Evolutionary conservation across 2,329 filamentous ascomycete genomes (phyloP).

Genomic region (Dryadomyces sulphureus): DNA sequence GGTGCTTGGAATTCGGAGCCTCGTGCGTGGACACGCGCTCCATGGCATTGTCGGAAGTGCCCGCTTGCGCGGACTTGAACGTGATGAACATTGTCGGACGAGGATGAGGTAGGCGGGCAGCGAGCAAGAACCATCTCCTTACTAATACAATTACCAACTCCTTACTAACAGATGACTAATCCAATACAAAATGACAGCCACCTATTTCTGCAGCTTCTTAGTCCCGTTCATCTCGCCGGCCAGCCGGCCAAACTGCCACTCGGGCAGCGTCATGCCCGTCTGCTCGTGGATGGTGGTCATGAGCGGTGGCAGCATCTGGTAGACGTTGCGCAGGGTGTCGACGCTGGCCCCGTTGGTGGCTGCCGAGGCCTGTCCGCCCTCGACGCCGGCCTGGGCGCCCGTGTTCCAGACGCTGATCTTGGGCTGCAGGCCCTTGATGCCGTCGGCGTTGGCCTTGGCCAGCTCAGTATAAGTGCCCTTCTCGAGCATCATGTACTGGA

Average conservation of each 20-base stretch:
- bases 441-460: conserved; percentile 62
- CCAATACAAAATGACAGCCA: too few relatives aligned
- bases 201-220: too few relatives aligned
- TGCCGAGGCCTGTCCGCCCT: conserved; percentile 20
- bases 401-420: conserved; percentile 92
- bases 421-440: conserved; percentile 63
- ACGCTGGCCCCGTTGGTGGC: conserved; percentile 28
- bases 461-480: conserved; percentile 65
- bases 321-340: conserved; percentile 64
- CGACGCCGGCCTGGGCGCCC: conserved; percentile 27
- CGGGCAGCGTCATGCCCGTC: conserved; percentile 67
- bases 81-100: too few relatives aligned
- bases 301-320: conserved; percentile 71
- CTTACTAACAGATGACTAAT: too few relatives aligned
- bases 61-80: too few relatives aligned
- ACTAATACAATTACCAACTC: too few relatives aligned
- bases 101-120: too few relatives aligned
- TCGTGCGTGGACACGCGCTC: too few relatives aligned
- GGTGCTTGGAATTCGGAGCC: too few relatives aligned
- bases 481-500: conserved; percentile 82
- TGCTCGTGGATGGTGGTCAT: conserved; percentile 80
- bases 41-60: too few relatives aligned
- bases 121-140: too few relatives aligned
- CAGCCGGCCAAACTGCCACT: conserved; percentile 51
- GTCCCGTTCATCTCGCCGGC: conserved; percentile 17